Evolutionary conservation across 768 basidiomycete species (phyloP), one percentile per base, ranked within the genome.

Genomic region (Termitomyces sp.): DNA sequence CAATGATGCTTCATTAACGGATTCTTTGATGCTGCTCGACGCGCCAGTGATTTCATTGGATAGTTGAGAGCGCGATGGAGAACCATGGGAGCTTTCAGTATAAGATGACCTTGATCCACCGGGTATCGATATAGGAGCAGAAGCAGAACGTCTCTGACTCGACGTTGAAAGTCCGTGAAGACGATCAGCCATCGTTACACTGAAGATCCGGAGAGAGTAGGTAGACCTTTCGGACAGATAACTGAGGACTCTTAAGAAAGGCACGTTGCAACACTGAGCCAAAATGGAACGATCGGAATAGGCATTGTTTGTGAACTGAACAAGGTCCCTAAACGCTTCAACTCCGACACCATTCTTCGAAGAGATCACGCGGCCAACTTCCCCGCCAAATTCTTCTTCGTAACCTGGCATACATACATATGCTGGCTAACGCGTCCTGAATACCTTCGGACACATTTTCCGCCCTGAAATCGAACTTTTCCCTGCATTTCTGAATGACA

Each of bases 331-430:
- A 23, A 23, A 23, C 23, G 23, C 23, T 23, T 4, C 20, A 13
- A 23, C 12, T 47, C 13, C 7, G 16, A 16, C 4, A 4, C 9
- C 12, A 38, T 38, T 38, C 36, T 14, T 38, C 12, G 36, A 35
- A 35, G 36, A 35, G 36, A 38, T 38, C 16, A 40, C 40, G 6
- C 40, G 18, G 16, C 40, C 38, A 36, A 12, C 8, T 9, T 35
- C 6, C 30, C 38, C 84, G 85, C 18, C 85, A 43, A 4, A 20
- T 9, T 43, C n/a, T 10, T 20, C n/a, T 43, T n/a, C 9, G 18
- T 41, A 41, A 43, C 8, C 47, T 48, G 28, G 47, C 16, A 28
- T 16, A 2, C 16, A 28, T 16, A 2, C 18, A 28, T 4, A 2
- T 14, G 46, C 0, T 26, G 26, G 14, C 32, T 7, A 32, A 32